phyloP scores from a whole-genome alignment of 1,284 basidiomycete species.

The Rhodotorula sp. region DNA sequence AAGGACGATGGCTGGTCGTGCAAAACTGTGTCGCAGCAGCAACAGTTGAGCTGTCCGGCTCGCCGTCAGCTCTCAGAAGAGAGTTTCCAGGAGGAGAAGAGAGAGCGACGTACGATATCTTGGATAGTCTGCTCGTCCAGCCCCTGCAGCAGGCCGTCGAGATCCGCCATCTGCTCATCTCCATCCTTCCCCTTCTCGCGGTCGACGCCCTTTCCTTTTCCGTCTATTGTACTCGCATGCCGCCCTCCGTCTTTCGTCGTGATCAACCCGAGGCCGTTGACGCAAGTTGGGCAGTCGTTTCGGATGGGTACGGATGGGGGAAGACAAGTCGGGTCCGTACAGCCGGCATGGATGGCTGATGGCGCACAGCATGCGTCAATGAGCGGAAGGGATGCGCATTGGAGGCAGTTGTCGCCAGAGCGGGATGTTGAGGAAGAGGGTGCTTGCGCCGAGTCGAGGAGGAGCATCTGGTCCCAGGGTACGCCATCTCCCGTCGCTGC shows the following conservation, averaged over 20 bases:
- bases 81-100: not conserved
- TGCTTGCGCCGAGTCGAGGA: conserved; percentile 12
- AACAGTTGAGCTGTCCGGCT: conserved; percentile 38
- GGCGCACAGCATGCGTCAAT: conserved; percentile 11
- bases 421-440: not conserved
- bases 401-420: not conserved
- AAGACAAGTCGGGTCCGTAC: not conserved
- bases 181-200: too few relatives aligned
- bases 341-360: not conserved
- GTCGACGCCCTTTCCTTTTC: not conserved
- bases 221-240: not conserved
- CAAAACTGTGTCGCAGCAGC: conserved; percentile 29
- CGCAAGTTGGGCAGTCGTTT: conserved; percentile 5
- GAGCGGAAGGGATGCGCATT: not conserved
- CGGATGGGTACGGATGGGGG: not conserved
- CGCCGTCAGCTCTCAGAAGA: not conserved
- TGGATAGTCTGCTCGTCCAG: conserved; percentile 35
- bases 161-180: not conserved
- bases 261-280: not conserved
- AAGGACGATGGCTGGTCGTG: conserved; percentile 18
- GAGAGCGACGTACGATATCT: conserved; percentile 30
- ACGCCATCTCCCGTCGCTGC: not conserved
- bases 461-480: conserved; percentile 7
- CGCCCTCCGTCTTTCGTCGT: not conserved
- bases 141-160: conserved; percentile 20